Evolutionary conservation across 257 asterid genomes (phyloP).

Genomic region (Cinchona pubescens): DNA sequence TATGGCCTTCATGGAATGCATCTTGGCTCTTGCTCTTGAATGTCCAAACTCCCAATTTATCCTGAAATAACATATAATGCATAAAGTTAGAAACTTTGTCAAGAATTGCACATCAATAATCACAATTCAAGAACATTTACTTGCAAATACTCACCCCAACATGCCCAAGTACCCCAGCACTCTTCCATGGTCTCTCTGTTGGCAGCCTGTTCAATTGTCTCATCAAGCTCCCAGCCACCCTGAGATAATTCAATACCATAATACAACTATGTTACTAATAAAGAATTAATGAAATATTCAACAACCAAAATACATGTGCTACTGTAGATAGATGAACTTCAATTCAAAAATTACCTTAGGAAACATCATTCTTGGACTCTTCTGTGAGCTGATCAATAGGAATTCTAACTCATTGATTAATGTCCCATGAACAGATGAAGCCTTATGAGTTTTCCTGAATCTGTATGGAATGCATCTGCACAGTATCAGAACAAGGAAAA

Average conservation of each 20-base stretch:
- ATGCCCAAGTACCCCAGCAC: constrained; percentile 75
- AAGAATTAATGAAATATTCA: neutral
- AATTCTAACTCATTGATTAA: constrained; percentile 65
- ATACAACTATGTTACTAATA: constrained; percentile 28
- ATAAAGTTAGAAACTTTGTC: constrained; percentile 8
- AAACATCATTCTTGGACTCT: constrained; percentile 81
- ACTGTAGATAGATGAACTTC: neutral
- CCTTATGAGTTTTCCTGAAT: constrained; percentile 34
- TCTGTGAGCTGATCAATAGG: constrained; percentile 86
- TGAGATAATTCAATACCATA: constrained; percentile 26
- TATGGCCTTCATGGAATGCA: constrained; percentile 68
- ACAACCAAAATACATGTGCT: constrained; percentile 4
- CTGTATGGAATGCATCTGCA: constrained; percentile 91
- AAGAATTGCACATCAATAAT: neutral
- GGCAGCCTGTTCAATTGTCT: constrained; percentile 78
- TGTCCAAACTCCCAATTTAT: constrained; percentile 72
- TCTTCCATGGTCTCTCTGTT: constrained; percentile 82
- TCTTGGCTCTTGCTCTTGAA: constrained; percentile 96
- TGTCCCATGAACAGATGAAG: constrained; percentile 32
- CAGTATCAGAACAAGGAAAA: neutral
- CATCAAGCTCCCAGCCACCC: constrained; percentile 99
- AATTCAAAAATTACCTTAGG: constrained; percentile 64
- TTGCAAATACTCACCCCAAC: constrained; percentile 52
- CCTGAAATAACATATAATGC: constrained; percentile 34
- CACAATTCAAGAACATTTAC: neutral